Evolutionary conservation across 2,329 filamentous ascomycete species (phyloP).

Genomic region (Fusarium pseudograminearum): DNA sequence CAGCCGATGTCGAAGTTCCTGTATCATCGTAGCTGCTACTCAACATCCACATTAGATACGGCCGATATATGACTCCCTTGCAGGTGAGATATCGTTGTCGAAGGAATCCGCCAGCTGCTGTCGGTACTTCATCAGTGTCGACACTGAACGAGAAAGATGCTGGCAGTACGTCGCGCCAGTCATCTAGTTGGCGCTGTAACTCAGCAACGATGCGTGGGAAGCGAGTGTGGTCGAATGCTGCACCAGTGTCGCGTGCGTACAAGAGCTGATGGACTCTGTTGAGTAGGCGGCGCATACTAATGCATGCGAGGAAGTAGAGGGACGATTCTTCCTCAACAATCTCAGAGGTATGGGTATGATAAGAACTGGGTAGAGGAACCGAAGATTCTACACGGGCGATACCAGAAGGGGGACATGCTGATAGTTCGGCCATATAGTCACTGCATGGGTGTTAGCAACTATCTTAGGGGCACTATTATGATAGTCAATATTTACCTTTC

Average conservation of each 20-base stretch:
- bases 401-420: conserved; percentile 62
- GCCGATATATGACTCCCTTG: conserved; percentile 64
- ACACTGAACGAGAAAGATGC: conserved; percentile 57
- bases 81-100: conserved; percentile 65
- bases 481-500: conserved; percentile 55
- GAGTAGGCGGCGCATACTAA: conserved; percentile 62
- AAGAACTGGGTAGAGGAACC: conserved; percentile 60
- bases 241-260: conserved; percentile 60
- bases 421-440: conserved; percentile 65
- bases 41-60: conserved; percentile 63
- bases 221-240: conserved; percentile 57
- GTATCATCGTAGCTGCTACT: conserved; percentile 52
- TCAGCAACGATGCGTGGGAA: conserved; percentile 63
- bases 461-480: no score
- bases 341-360: conserved; percentile 57
- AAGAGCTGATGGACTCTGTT: conserved; percentile 63
- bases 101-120: conserved; percentile 61
- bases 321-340: conserved; percentile 61
- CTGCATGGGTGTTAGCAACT: conserved; percentile 46
- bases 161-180: conserved; percentile 62
- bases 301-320: conserved; percentile 66
- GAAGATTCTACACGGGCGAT: conserved; percentile 65
- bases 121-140: conserved; percentile 47
- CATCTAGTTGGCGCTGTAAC: conserved; percentile 61
- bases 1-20: conserved; percentile 31